Evolutionary conservation across 345 rosid species (phyloP), one percentile per base, ranked within the genome.

Genomic region (Populus nigra): DNA sequence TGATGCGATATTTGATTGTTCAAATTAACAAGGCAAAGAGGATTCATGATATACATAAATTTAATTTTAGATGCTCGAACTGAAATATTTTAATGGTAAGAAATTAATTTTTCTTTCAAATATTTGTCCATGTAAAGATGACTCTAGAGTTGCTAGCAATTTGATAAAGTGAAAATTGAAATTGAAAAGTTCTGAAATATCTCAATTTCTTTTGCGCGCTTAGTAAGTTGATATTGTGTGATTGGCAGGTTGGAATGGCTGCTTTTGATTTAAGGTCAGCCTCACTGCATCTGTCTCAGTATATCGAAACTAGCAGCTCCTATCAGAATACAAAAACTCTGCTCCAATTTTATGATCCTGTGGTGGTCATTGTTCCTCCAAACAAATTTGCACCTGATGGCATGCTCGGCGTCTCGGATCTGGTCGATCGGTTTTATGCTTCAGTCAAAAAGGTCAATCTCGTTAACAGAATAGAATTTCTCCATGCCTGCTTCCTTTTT

Each of bases 251-350:
- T 29, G 99, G 98, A 75, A 85, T 96, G 85, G 97, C 98, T 79
- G 96, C 98, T 78, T 92, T 96, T 80, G 97, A 96, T 88, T 81
- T 96, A 67, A 88, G 98, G 80, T 88, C 94, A 62, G 99, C 98
- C 25, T 83, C 97, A 20, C 81, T 93, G 82, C 96, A 96, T 85
- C 96, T 96, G 55, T 96, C 99, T 68, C 99, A 96, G 81, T 93
- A 92, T 76, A 95, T 92, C 66, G 99, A 95, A 84, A 95, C 98
- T 20, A 95, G 99, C 79, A 91, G 93, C 84, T 95, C 96, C 41
- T 95, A 93, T 65, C 98, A 95, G 85, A 95, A 91, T 74, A 93
- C 97, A 38, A 91, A 87, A 88, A 89, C 98, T 76, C 80, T 93
- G 87, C 78, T 92, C 75, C 96, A 92, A 68, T 90, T 93, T 84